Base-by-base conservation (phyloP, 148 eudicot species). In the Cornus controversa region DNA sequence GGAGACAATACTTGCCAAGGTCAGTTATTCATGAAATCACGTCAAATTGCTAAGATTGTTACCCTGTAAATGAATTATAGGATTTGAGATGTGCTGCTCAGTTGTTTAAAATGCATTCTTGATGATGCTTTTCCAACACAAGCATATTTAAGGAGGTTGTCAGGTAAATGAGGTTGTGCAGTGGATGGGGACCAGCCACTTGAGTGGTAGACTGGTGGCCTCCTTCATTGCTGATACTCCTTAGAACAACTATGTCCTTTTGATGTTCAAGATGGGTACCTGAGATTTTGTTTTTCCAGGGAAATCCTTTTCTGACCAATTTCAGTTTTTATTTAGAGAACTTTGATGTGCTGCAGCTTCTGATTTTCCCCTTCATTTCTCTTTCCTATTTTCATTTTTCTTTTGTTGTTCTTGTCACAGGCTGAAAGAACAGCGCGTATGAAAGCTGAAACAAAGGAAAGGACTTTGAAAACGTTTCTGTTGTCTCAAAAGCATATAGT, bases 401-500 rank as follows among this genome's bases (percentile, higher is more conserved):
- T 69, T 54, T 4, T 31, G 24, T 77, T 42, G 11, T 71, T 66
- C 18, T 77, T 31, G 68, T 47, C 9, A 64, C 91, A 96, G 99
- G 97, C 91, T 78, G 91, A 88, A 67, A 91, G 74, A 79, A 91
- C 95, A 71, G 95, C 94, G 68, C 87, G 71, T 28, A 75, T 93
- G 90, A 93, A 91, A 87, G 92, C 97, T 54, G 89, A 90, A 81
- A 92, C 84, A 40, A 96, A 93, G 87, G 91, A 84, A 79, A 84
- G 84, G 80, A 93, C 97, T 37, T 29, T 93, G 88, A 90, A 87
- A 87, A 79, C 86, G 37, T 96, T 93, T 87, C 78, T 96, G 85
- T 84, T 96, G 85, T 96, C 99, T 72, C 99, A 93, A 81, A 93
- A 94, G 88, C 86, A 93, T 79, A 67, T 96, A 81, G 99, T 93